Evolutionary conservation across 306 rosid species (phyloP), one percentile per base, ranked within the genome.

Genomic region (Glycine latifolia): DNA sequence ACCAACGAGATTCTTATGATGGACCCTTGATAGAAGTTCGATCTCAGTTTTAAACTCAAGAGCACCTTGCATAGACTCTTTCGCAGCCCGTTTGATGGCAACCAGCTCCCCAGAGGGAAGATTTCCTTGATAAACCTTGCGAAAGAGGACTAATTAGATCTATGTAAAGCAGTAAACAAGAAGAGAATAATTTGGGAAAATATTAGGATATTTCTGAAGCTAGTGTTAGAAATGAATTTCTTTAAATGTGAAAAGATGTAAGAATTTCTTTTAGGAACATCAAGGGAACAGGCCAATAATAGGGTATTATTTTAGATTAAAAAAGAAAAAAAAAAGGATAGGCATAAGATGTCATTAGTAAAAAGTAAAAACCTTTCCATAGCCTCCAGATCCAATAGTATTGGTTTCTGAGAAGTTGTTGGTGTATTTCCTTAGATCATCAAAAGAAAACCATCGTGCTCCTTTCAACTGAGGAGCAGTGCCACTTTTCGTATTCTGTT

Each of bases 11-110:
- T 94, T 94, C 85, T 85, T 94, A 53, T 94, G 98, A 72, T 94
- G 98, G 63, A 91, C 94, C 82, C 98, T 90, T 55, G 98, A 94
- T 69, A 94, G 90, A 79, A 92, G 95, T 83, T 92, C 98, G 79
- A 94, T 91, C 90, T 94, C 98, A 35, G 89, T 92, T 82, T 86
- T 94, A 79, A 94, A 94, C 87, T 94, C 92, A 43, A 77, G 78
- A 20, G 86, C 91, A 33, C 92, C 95, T 77, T 92, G 97, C 91
- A 72, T 86, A 12, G 98, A 90, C 68, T 88, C 98, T 71, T 71
- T 60, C 73, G 62, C 85, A n/a, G 95, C 89, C 50, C 92, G 84
- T 86, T 94, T 94, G 81, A 94, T 77, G 31, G 98, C 98, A 61
- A 94, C 87, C 74, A 79, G n/a, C 71, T 89, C 87, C 31, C 98